A percentile compares a stretch with the other conserved stretches of the same genome.
Conservation (phyloP, 2,329 filamentous ascomycete genomes). For the Diplodia corticola region DNA sequence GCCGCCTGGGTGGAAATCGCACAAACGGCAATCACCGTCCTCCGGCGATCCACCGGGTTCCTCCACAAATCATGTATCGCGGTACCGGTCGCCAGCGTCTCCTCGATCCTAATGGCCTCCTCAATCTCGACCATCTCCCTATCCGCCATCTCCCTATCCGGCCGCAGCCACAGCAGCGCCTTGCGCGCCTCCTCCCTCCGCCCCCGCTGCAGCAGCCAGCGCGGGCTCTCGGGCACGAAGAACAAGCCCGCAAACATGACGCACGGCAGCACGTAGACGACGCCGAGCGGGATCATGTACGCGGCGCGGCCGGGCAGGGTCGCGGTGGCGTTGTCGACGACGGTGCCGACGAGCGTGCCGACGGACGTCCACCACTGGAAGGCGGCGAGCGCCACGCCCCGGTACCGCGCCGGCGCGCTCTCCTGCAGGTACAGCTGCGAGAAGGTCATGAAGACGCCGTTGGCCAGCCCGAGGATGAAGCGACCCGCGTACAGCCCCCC, state of each 20-base stretch:
- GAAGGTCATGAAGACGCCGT: constrained; percentile 57
- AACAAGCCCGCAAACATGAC: constrained; percentile 46
- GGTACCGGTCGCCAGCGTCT: constrained; percentile 53
- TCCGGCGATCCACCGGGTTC: constrained; percentile 54
- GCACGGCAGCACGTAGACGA: constrained; percentile 56
- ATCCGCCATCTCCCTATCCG: constrained; percentile 27
- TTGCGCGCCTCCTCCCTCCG: constrained; percentile 29
- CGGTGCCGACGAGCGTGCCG: constrained; percentile 46
- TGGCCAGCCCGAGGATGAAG: constrained; percentile 56
- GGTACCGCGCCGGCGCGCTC: constrained; percentile 51
- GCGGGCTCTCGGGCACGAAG: constrained; percentile 43
- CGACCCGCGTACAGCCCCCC: constrained; percentile 57
- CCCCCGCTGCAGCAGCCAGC: constrained; percentile 43
- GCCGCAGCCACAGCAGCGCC: constrained; percentile 34
- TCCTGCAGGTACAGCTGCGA: constrained; percentile 56
- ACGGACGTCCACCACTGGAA: constrained; percentile 53
- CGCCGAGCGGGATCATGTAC: constrained; percentile 52
- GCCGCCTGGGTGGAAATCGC: constrained; percentile 55
- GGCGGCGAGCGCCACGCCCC: constrained; percentile 51
- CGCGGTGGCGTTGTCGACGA: constrained; percentile 54
- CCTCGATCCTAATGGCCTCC: constrained; percentile 33
- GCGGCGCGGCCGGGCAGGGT: constrained; percentile 27
- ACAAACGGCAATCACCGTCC: constrained; percentile 52
- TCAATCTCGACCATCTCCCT: constrained; percentile 34
- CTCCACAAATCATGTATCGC: constrained; percentile 52